A percentile compares a stretch with the other conserved stretches of the same genome.
These are phyloP conservation scores for Barnettozyma sucrosica DNA, from an alignment of 805 yeast genomes.

Conservation along the genomic window DNA sequence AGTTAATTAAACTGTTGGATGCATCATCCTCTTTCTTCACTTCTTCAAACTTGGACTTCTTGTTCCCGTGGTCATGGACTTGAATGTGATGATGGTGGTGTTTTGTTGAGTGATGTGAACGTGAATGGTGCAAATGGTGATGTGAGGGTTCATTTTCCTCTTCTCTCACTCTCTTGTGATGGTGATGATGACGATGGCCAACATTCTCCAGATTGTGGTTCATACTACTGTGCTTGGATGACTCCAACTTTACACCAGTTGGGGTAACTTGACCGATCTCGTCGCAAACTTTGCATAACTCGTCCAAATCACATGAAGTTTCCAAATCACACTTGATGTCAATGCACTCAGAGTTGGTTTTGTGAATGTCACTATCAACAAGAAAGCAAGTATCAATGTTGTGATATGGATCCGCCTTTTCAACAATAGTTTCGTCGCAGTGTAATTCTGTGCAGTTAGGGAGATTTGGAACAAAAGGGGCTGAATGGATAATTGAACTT, in stretches of 20 bases:
- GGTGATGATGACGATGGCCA: conserved; percentile 6
- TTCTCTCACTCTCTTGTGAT: conserved; percentile 9
- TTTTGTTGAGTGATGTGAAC: conserved; percentile 22
- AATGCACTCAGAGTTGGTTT: conserved; percentile 16
- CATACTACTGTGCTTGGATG: not conserved
- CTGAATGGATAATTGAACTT: not conserved
- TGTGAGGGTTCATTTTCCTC: conserved; percentile 17
- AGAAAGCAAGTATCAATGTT: conserved; percentile 6
- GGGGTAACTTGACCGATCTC: conserved; percentile 14
- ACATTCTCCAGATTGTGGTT: not conserved
- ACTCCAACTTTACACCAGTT: conserved; percentile 9
- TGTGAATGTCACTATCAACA: not conserved
- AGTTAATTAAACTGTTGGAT: conserved; percentile 14
- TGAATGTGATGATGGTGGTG: conserved; percentile 37
- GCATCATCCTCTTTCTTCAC: not conserved
- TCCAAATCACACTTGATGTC: conserved; percentile 26
- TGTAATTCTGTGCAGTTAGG: conserved; percentile 12
- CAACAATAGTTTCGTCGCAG: conserved; percentile 3
- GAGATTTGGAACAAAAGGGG: conserved; percentile 8
- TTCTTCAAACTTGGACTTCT: conserved; percentile 8
- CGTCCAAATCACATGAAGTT: conserved; percentile 28
- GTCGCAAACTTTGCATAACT: conserved; percentile 29
- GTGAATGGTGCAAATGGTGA: conserved; percentile 22
- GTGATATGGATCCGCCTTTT: not conserved
- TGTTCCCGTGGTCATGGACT: conserved; percentile 29